A percentile compares a stretch with the other conserved stretches of the same genome.
Evolutionary conservation across 2,329 filamentous ascomycete genomes (phyloP).

Genomic region (Hortaea sp.): DNA sequence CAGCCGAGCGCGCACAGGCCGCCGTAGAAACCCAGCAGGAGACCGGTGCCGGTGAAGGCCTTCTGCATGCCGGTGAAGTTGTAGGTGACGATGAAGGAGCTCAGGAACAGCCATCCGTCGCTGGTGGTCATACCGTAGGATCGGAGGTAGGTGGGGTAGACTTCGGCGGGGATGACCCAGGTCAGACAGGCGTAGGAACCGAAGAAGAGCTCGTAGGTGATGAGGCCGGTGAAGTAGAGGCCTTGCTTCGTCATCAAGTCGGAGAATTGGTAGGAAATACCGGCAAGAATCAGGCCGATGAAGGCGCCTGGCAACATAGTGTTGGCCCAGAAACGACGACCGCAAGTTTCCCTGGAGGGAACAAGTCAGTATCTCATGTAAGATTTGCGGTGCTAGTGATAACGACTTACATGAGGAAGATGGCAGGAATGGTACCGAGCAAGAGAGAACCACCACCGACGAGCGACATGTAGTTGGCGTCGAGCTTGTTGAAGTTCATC

Average conservation of each 20-base stretch:
- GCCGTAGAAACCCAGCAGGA: constrained; percentile 62
- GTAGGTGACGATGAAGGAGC: constrained; percentile 64
- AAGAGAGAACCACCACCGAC: constrained; percentile 60
- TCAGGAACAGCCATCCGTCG: constrained; percentile 58
- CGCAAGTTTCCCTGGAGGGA: constrained; percentile 48
- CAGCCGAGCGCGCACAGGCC: constrained; percentile 61
- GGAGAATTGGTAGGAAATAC: constrained; percentile 50
- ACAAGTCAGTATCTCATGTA: constrained; percentile 43
- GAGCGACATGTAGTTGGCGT: constrained; percentile 64
- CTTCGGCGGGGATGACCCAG: constrained; percentile 46
- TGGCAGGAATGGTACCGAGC: constrained; percentile 35
- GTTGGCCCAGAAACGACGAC: constrained; percentile 65
- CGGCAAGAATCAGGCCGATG: constrained; percentile 57
- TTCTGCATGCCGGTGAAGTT: constrained; percentile 63
- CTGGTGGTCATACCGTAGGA: constrained; percentile 66
- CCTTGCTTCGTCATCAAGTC: constrained; percentile 32
- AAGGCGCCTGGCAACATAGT: constrained; percentile 64
- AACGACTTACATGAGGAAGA: background rate
- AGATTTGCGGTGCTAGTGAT: constrained; percentile 7
- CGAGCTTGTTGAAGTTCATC: constrained; percentile 54
- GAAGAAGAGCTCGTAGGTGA: constrained; percentile 60
- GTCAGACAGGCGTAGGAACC: constrained; percentile 30
- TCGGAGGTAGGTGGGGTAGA: constrained; percentile 63
- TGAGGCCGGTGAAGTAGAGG: constrained; percentile 56
- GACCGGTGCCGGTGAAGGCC: constrained; percentile 50